Evolutionary conservation across 495 filamentous ascomycete species (phyloP).

Genomic region (Penicillium lividum): DNA sequence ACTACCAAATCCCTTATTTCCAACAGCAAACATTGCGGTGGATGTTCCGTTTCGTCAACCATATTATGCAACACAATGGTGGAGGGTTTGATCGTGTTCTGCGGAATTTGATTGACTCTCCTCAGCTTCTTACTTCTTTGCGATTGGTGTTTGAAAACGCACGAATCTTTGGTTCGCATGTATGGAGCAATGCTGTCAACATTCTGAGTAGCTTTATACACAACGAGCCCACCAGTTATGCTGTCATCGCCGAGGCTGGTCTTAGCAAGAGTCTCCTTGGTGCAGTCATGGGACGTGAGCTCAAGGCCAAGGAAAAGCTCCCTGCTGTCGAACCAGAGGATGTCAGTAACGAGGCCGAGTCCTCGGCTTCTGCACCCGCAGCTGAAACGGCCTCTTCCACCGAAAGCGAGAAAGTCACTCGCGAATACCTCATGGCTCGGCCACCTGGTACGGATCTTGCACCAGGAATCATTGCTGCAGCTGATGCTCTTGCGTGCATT

Average conservation of each 20-base stretch:
- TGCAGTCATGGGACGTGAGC: conserved; percentile 63
- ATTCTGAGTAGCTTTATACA: conserved; percentile 96
- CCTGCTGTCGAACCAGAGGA: conserved; percentile 28
- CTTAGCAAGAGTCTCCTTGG: conserved; percentile 81
- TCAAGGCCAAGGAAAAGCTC: conserved; percentile 36
- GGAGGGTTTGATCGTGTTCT: conserved; percentile 86
- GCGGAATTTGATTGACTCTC: conserved; percentile 92
- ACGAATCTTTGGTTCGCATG: conserved; percentile 76
- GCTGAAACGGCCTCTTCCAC: conserved; percentile 18
- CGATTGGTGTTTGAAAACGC: conserved; percentile 80
- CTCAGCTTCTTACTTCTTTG: conserved; percentile 74
- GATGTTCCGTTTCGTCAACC: conserved; percentile 93
- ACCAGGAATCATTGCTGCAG: conserved; percentile 75
- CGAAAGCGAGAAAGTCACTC: conserved; percentile 24
- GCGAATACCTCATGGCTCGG: conserved; percentile 39
- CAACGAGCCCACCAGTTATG: conserved; percentile 97
- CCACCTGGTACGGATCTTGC: conserved; percentile 52
- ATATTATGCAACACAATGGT: conserved; percentile 84
- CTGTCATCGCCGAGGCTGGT: conserved; percentile 91
- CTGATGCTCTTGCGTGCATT: conserved; percentile 82
- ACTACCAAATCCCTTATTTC: conserved; percentile 90
- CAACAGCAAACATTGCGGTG: conserved; percentile 90
- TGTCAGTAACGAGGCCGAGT: conserved; percentile 20
- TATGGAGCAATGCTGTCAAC: conserved; percentile 90
- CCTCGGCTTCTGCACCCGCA: conserved; percentile 16